Evolutionary conservation across 2,329 filamentous ascomycete genomes (phyloP).

Genomic region (Fusarium scirpi): DNA sequence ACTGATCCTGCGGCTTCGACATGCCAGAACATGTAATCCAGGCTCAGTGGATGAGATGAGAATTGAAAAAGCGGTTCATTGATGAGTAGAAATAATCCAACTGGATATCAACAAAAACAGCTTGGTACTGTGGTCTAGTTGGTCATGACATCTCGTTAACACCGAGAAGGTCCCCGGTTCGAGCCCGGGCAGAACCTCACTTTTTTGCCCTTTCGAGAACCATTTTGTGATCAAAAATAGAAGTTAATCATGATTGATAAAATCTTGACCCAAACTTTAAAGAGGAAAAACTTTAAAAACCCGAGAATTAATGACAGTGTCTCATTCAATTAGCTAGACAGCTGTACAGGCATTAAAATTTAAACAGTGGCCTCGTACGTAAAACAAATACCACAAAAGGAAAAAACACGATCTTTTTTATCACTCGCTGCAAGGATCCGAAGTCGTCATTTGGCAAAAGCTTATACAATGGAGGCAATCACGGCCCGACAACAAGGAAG

Average conservation of each 20-base stretch:
- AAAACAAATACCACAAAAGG: neutral
- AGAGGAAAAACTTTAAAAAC: too few species aligned
- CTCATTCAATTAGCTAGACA: too few species aligned
- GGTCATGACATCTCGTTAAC: neutral
- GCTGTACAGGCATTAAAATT: too few species aligned
- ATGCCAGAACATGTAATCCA: neutral
- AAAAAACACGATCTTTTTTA: neutral
- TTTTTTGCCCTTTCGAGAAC: neutral
- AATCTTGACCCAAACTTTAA: too few species aligned
- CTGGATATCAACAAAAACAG: too few species aligned
- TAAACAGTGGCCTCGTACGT: neutral
- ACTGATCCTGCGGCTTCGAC: neutral
- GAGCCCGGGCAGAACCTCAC: neutral
- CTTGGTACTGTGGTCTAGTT: neutral
- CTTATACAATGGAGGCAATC: constrained; percentile 23
- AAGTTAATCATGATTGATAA: too few species aligned
- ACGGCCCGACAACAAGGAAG: constrained; percentile 6
- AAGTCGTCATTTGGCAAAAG: constrained; percentile 29
- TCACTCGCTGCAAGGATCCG: constrained; percentile 9
- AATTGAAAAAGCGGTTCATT: too few species aligned
- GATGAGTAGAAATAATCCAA: too few species aligned
- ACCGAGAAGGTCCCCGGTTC: neutral
- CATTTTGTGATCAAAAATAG: neutral
- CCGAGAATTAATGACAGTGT: too few species aligned
- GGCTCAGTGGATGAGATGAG: too few species aligned